These are phyloP conservation scores for Scedosporium aurantiacum DNA, from an alignment of 2,329 filamentous ascomycete genomes.

Conservation along the genomic window DNA sequence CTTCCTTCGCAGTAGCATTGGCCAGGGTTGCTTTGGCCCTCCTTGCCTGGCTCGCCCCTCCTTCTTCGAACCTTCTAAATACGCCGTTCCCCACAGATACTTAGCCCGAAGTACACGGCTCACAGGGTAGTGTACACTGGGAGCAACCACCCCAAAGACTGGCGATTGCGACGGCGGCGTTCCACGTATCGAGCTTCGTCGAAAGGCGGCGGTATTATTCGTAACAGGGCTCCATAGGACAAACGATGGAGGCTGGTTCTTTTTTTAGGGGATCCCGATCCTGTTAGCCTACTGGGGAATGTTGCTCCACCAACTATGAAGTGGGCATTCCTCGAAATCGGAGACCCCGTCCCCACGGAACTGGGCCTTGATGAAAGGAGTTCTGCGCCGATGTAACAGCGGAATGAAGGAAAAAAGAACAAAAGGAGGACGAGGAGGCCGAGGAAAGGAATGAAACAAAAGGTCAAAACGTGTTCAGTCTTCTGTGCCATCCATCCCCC, in stretches of 20 bases:
- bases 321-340: background rate
- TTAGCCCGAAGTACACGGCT: background rate
- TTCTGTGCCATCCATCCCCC: no score
- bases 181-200: no score
- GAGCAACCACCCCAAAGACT: no score
- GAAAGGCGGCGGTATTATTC: background rate
- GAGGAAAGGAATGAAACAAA: background rate
- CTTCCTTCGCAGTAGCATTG: no score
- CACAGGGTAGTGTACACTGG: no score
- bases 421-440: background rate
- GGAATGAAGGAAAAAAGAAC: background rate
- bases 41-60: background rate
- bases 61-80: constrained; percentile 2
- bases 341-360: background rate
- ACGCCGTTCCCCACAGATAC: background rate
- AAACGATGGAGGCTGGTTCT: no score
- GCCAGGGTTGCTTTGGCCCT: background rate
- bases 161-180: no score
- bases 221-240: background rate
- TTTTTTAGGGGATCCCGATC: background rate
- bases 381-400: background rate
- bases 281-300: no score
- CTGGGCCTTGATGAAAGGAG: background rate
- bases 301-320: background rate
- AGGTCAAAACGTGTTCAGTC: background rate